Base-by-base conservation (phyloP, 257 asterid genomes). In the Dorcoceras hygrometricum region DNA sequence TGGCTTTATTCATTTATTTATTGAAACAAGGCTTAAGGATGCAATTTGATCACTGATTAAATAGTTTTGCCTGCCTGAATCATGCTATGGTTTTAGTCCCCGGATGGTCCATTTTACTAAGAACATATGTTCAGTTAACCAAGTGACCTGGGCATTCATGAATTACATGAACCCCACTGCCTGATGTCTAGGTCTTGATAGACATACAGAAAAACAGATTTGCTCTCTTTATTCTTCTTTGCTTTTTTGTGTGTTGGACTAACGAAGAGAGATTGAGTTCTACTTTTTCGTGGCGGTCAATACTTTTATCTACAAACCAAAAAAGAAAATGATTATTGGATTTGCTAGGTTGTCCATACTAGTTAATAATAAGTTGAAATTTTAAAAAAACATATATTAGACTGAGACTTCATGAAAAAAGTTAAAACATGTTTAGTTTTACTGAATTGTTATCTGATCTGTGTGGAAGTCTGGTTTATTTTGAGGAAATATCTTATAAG, bases 351-450 rank as follows among this genome's bases (percentile, higher is more conserved):
- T 16, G 18, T 43, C 25, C 22, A 39, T 53, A 32, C 69, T 51
- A 24, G 22, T 66, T 28, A 57, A 19, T 53, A 29, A 65, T 57
- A 5, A 23, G 22, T 48, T 23, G 23, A 69, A 58, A 20, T 56
- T 59, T 57, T 22, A 56, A 71, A 50, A 67, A 20, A 25, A 34
- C 59, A 12, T 68, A 55, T 36, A 77, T 59, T 68, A 46, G 68
- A 77, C 36, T 27, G 34, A 18, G 27, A 62, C 43, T 63, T 19
- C 31, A 16, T 16, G 54, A 46, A 3, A 27, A 59, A 14, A 46
- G 14, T n/a, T 51, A 50, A 59, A 51, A 51, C 18, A 59, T 51
- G 4, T 6, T 11, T 62, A 16, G 59, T 43, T 34, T 20, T 16
- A 57, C 29, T 28, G 23, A 54, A 25, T 54, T 29, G 50, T 43